These are phyloP conservation scores for Colletotrichum trifolii DNA, from an alignment of 2,329 filamentous ascomycete species.

Conservation along the genomic window DNA sequence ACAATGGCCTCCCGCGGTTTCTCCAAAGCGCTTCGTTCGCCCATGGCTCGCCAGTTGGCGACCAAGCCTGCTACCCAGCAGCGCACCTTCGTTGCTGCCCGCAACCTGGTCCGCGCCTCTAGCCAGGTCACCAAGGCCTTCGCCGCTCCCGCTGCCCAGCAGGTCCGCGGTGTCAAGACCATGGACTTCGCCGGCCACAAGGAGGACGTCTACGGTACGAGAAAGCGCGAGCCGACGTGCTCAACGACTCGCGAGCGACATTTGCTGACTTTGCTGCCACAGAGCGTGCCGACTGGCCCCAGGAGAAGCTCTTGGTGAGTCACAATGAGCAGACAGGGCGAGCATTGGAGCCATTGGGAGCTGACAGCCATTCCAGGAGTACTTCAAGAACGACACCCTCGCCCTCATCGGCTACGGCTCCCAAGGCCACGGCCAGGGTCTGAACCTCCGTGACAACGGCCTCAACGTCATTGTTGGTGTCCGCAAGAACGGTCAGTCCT, in stretches of 20 bases:
- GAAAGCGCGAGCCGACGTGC: neutral
- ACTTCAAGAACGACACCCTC: slow-evolving; percentile 99
- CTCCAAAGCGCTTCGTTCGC: slow-evolving; percentile 71
- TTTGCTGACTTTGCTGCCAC: slow-evolving; percentile 40
- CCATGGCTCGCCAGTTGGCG: slow-evolving; percentile 72
- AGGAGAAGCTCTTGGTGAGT: slow-evolving; percentile 95
- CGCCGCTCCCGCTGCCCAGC: slow-evolving; percentile 65
- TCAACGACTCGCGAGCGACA: slow-evolving; percentile 31
- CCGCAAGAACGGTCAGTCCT: slow-evolving; percentile 97
- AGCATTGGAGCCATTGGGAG: slow-evolving; percentile 11
- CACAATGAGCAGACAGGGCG: slow-evolving; percentile 37
- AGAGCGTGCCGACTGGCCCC: slow-evolving; percentile 99
- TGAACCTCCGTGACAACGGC: slow-evolving; percentile 99
- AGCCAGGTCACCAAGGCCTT: slow-evolving; percentile 53
- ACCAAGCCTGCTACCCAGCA: slow-evolving; percentile 67
- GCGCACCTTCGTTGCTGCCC: slow-evolving; percentile 71
- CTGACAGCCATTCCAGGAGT: slow-evolving; percentile 71
- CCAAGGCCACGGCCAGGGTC: slow-evolving; percentile 98
- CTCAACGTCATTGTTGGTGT: slow-evolving; percentile 99
- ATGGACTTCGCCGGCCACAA: slow-evolving; percentile 97
- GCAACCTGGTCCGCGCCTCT: slow-evolving; percentile 65
- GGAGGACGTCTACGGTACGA: slow-evolving; percentile 90
- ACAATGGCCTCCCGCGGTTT: slow-evolving; percentile 84
- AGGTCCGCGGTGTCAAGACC: slow-evolving; percentile 93
- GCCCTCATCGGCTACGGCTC: slow-evolving; percentile 98